Base-by-base conservation (phyloP, 179 eudicot genomes). In the Spinacia oleracea region DNA sequence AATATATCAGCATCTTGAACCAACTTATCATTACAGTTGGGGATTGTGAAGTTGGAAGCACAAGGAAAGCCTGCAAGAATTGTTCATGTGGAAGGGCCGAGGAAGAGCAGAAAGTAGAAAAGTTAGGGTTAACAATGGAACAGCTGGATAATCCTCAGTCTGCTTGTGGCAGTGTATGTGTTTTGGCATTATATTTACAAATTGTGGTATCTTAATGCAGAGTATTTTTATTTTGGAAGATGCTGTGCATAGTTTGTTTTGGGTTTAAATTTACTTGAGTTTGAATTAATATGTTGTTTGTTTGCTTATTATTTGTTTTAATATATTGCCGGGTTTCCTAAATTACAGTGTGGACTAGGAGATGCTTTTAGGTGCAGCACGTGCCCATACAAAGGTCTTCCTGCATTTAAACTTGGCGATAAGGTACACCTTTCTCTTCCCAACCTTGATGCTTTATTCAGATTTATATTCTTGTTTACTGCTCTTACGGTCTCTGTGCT, bases 1-100 rank as follows among this genome's bases (percentile, higher is more conserved):
- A 46, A 25, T 46, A 46, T 77, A 2, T 51, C 11, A 76, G 71
- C 67, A 43, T 85, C 35, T 15, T 78, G 68, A 68, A 45, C 23
- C 32, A 45, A 65, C 9, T 40, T 16, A 25, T 77, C 25, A 11
- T 43, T 83, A 75, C 90, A 88, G 92, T 79, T 48, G 92, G 87
- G 53, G 99, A 96, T 81, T 96, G 99, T 81, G 99, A 93, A 88
- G 96, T 93, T 83, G 98, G 89, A 82, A 87, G 81, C 79, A 89
- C 93, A 42, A 87, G 86, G 84, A 93, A 91, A 85, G 99, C 99
- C 73, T 96, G 98, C 92, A 96, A 96, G 87, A 91, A 96, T 74
- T 96, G 99, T 79, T 80, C 84, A 42, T 96, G 99, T 86, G 99
- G 99, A 81, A 84, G 99, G 83, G 99, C 97, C 42, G 99, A 91